phyloP scores from a whole-genome alignment of 2,329 filamentous ascomycete genomes.

The Fusarium guadeloupense region DNA sequence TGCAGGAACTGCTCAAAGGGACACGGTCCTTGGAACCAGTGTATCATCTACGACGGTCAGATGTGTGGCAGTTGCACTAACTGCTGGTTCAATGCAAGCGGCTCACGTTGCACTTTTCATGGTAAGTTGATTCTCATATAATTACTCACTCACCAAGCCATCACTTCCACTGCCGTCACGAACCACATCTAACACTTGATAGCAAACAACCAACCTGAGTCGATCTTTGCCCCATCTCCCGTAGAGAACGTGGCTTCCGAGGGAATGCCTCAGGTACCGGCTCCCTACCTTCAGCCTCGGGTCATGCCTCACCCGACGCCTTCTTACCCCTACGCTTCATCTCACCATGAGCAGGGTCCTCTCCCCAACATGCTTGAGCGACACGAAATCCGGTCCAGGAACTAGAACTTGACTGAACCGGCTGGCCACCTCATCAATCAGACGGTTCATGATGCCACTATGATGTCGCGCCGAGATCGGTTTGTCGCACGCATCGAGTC shows the following conservation, averaged over 20 bases:
- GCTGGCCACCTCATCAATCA: constrained; percentile 44
- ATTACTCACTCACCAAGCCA: background rate
- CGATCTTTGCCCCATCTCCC: constrained; percentile 13
- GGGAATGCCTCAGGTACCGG: constrained; percentile 9
- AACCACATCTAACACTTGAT: constrained; percentile 5
- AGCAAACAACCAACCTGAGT: constrained; percentile 38
- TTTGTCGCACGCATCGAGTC: constrained; percentile 62
- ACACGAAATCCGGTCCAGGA: constrained; percentile 49
- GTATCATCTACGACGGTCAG: constrained; percentile 67
- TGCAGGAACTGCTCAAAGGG: constrained; percentile 70
- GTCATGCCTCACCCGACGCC: background rate
- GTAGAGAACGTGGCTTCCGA: background rate
- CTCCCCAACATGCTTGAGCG: constrained; percentile 24
- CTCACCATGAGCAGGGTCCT: constrained; percentile 34
- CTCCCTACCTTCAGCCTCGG: background rate
- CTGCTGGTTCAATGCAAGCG: constrained; percentile 71
- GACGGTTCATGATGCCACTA: constrained; percentile 57
- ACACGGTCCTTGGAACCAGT: constrained; percentile 67
- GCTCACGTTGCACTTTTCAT: constrained; percentile 67
- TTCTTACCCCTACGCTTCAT: background rate
- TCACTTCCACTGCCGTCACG: background rate
- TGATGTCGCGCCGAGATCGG: constrained; percentile 55
- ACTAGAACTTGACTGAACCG: constrained; percentile 42
- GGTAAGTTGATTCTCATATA: constrained; percentile 52
- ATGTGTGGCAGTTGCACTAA: constrained; percentile 71